phyloP scores from a whole-genome alignment of 805 yeast species.

The Ogataea saltuana region DNA sequence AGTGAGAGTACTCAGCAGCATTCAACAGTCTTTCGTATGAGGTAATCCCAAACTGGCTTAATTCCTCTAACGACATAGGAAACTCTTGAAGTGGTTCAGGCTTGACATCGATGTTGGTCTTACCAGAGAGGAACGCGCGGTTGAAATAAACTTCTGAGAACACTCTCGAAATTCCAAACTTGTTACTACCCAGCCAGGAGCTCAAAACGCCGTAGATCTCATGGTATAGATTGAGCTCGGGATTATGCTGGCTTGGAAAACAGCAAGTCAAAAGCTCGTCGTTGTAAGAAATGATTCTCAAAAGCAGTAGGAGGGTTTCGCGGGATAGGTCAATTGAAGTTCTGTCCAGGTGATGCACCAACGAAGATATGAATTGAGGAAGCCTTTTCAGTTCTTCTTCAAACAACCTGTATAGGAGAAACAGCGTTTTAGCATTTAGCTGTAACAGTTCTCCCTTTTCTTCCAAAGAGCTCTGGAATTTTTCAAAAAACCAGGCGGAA shows the following conservation, averaged over 20 bases:
- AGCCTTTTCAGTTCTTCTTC: conserved; percentile 17
- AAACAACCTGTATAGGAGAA: conserved; percentile 22
- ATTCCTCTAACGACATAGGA: conserved; percentile 20
- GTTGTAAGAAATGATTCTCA: conserved; percentile 26
- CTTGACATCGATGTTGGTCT: neutral
- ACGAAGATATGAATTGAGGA: conserved; percentile 19
- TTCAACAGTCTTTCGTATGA: conserved; percentile 33
- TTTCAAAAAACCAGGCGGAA: conserved; percentile 15
- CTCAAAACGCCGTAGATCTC: conserved; percentile 15
- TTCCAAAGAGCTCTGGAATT: conserved; percentile 6
- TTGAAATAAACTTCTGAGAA: conserved; percentile 13
- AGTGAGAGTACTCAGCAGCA: conserved; percentile 35
- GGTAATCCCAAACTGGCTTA: conserved; percentile 27
- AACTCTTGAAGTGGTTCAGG: conserved; percentile 6
- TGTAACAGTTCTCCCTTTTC: neutral
- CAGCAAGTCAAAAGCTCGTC: conserved; percentile 23
- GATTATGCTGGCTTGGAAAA: conserved; percentile 9
- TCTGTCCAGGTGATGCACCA: conserved; percentile 19
- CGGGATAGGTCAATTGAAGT: conserved; percentile 9
- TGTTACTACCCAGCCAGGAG: conserved; percentile 23
- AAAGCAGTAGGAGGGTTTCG: conserved; percentile 17
- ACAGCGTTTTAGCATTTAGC: conserved; percentile 10
- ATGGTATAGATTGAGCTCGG: conserved; percentile 19
- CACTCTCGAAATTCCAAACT: conserved; percentile 11
- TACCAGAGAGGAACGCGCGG: conserved; percentile 7